A percentile compares a stretch with the other conserved stretches of the same genome.
These are phyloP conservation scores for Rhodamnia argentea DNA, from an alignment of 345 rosid genomes.

Conservation along the genomic window DNA sequence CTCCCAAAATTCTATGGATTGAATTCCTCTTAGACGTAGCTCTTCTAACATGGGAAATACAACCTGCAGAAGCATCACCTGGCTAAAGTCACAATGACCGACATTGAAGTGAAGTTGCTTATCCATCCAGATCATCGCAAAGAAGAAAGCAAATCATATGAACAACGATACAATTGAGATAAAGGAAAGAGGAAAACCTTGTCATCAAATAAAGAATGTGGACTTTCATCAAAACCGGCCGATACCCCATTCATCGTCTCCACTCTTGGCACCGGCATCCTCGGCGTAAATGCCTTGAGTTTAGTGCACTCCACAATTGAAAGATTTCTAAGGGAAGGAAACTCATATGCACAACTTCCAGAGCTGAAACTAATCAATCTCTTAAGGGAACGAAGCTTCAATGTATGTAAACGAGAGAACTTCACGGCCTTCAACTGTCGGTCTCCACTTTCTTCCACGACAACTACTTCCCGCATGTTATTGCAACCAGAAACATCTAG, in stretches of 20 bases:
- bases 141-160: background rate
- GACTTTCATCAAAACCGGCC: background rate
- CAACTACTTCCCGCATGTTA: background rate
- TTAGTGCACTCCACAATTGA: background rate
- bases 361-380: background rate
- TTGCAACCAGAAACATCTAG: background rate
- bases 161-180: no score
- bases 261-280: background rate
- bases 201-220: background rate
- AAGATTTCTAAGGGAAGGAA: background rate
- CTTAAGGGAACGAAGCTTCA: background rate
- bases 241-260: background rate
- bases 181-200: background rate
- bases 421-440: accelerated
- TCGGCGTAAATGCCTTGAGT: background rate
- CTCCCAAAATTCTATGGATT: background rate
- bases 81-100: background rate
- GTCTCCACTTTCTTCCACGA: background rate
- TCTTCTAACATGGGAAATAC: no score
- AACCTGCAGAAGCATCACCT: background rate
- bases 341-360: background rate
- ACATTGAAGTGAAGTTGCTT: background rate
- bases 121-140: background rate
- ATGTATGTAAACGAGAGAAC: background rate
- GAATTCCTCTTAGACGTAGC: no score